Percentiles rank a stretch among this genome's conserved stretches.
These are phyloP conservation scores for Oenanthe javanica DNA, from an alignment of 140 eudicot genomes.

Conservation along the genomic window DNA sequence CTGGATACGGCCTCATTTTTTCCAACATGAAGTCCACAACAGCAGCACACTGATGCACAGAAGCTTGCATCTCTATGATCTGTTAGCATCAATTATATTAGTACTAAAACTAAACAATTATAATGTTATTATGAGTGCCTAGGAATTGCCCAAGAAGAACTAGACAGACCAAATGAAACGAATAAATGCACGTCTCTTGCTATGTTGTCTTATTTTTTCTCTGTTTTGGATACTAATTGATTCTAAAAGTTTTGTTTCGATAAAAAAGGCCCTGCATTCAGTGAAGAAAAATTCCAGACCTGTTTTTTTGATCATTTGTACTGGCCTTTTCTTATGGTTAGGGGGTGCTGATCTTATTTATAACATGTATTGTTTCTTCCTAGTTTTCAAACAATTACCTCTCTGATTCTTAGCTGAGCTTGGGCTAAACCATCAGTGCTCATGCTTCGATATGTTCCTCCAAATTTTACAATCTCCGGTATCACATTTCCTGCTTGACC, in stretches of 20 bases:
- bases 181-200: not conserved
- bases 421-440: constrained; percentile 31
- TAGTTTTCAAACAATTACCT: constrained; percentile 22
- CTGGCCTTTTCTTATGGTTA: not conserved
- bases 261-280: too few species aligned
- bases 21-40: constrained; percentile 47
- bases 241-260: not conserved
- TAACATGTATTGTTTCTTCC: not conserved
- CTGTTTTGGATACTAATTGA: not conserved
- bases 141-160: not conserved
- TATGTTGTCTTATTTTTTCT: not conserved
- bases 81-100: constrained; percentile 15
- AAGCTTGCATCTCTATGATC: constrained; percentile 49
- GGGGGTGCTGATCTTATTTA: not conserved
- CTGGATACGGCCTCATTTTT: constrained; percentile 34
- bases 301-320: not conserved
- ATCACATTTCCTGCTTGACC: constrained; percentile 47
- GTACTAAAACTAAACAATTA: not conserved
- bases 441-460: constrained; percentile 53
- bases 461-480: constrained; percentile 47
- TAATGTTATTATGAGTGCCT: not conserved
- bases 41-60: constrained; percentile 40
- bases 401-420: constrained; percentile 40
- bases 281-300: not conserved
- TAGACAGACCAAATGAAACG: not conserved